Evolutionary conservation across 2,329 filamentous ascomycete genomes (phyloP), one percentile per base, ranked within the genome.

Genomic region (Fusarium incarnatum): DNA sequence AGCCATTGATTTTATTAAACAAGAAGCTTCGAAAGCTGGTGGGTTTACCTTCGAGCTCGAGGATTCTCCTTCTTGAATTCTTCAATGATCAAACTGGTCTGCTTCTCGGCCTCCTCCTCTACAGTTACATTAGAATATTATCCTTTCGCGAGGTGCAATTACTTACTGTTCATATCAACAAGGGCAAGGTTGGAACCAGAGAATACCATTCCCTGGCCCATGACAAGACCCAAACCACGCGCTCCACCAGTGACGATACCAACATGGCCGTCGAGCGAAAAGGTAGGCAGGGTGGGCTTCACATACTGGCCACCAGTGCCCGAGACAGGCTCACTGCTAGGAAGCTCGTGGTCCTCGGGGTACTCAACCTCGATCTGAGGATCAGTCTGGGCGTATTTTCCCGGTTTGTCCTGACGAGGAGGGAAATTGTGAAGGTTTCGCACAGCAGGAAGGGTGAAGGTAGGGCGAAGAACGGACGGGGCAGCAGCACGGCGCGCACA

Each of bases 181-280:
- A 98, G 92, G 44, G 95, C 95, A 67, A 98, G 86, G 79, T 97
- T 91, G 12, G 93, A 92, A 55, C 95, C 95, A 56, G 92, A 96
- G 56, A 93, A 91, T 56, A 97, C 92, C 81, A 97, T 88, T 48
- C 92, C 94, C 83, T 97, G 94, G 54, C 92, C 92, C 92, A 98
- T 98, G 73, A 97, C 94, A 66, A 98, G 84, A 41, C 95, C 95
- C 61, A 98, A 82, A 10, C 95, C 95, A 77, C 94, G 87, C 27
- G 95, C 95, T 77, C 94, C 95, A 55, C 95, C 95, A 2, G 95
- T 98, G 41, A 98, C 92, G 42, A 98, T 85, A 48, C 89, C 94
- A 11, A 94, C 92, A 77, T 91, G 91, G 66, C 90, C 92, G 78
- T 97, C 92, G 34, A 98, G 87, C 11, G 94, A 95, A 83, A 98